Conservation (phyloP, 1,139 yeast species). For the Yamadazyma jaroonii region DNA sequence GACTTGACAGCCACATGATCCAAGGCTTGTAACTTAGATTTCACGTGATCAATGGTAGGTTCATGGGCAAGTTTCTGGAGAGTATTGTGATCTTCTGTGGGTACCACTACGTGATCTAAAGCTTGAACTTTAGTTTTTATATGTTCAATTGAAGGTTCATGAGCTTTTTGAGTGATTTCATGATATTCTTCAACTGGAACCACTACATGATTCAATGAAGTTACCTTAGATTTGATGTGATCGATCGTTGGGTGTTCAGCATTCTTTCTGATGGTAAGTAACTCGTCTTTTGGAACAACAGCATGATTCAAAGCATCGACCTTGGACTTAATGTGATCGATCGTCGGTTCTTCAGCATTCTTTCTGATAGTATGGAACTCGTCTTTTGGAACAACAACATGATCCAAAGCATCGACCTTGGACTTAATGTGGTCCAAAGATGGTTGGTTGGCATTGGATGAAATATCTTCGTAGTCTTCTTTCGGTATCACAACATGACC, state of each 20-base stretch:
- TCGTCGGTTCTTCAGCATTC: slow-evolving; percentile 22
- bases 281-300: slow-evolving; percentile 8
- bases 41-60: slow-evolving; percentile 21
- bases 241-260: slow-evolving; percentile 22
- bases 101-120: slow-evolving; percentile 10
- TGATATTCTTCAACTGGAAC: slow-evolving; percentile 6
- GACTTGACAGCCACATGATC: slow-evolving; percentile 18
- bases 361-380: slow-evolving; percentile 10
- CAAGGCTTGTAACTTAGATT: slow-evolving; percentile 14
- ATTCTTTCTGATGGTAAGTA: slow-evolving; percentile 4
- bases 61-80: slow-evolving; percentile 14
- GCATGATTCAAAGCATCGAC: slow-evolving; percentile 14
- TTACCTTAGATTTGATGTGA: slow-evolving; percentile 19
- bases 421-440: slow-evolving; percentile 29
- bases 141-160: slow-evolving; percentile 19
- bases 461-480: slow-evolving; percentile 13
- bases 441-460: slow-evolving; percentile 20
- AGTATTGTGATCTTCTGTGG: slow-evolving; percentile 16
- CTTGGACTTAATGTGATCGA: slow-evolving; percentile 29
- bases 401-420: slow-evolving; percentile 15
- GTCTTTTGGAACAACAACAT: slow-evolving; percentile 5
- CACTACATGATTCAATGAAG: slow-evolving; percentile 12
- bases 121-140: slow-evolving; percentile 18
- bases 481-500: slow-evolving; percentile 19
- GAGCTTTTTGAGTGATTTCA: slow-evolving; percentile 16